phyloP scores from a whole-genome alignment of 2,329 filamentous ascomycete species.

The Pseudopyricularia cyperi region DNA sequence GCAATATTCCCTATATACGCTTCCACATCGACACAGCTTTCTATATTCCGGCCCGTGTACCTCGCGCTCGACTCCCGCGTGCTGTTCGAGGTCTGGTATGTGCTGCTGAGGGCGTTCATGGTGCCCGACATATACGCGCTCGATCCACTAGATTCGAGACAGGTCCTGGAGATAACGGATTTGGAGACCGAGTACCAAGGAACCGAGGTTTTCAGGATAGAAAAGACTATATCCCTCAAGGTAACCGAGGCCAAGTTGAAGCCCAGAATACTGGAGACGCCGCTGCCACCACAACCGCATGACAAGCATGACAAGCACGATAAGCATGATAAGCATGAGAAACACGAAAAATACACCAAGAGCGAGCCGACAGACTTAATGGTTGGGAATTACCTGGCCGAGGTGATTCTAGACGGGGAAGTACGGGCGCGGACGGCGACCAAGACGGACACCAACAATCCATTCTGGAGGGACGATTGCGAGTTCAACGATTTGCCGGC shows the following conservation, averaged over 20 bases:
- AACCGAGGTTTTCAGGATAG: slow-evolving; percentile 43
- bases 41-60: slow-evolving; percentile 77
- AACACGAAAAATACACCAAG: neutral
- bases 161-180: slow-evolving; percentile 28
- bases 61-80: slow-evolving; percentile 75
- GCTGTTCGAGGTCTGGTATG: slow-evolving; percentile 96
- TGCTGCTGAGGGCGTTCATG: slow-evolving; percentile 79
- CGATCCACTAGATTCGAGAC: slow-evolving; percentile 27
- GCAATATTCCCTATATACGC: slow-evolving; percentile 93
- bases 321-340: slow-evolving; percentile 15
- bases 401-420: slow-evolving; percentile 69
- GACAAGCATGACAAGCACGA: slow-evolving; percentile 16
- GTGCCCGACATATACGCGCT: slow-evolving; percentile 78
- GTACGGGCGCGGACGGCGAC: slow-evolving; percentile 63
- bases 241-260: slow-evolving; percentile 52
- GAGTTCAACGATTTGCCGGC: slow-evolving; percentile 64
- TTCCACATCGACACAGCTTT: slow-evolving; percentile 56
- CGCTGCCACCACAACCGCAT: slow-evolving; percentile 8
- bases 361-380: slow-evolving; percentile 24
- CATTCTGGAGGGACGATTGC: slow-evolving; percentile 74
- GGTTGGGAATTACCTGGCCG: slow-evolving; percentile 61
- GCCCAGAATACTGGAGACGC: slow-evolving; percentile 10
- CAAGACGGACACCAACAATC: slow-evolving; percentile 57
- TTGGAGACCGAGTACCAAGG: slow-evolving; percentile 24
- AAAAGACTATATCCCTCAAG: slow-evolving; percentile 45